These are phyloP conservation scores for Dissoconium aciculare DNA, from an alignment of 2,329 filamentous ascomycete genomes.

Conservation along the genomic window DNA sequence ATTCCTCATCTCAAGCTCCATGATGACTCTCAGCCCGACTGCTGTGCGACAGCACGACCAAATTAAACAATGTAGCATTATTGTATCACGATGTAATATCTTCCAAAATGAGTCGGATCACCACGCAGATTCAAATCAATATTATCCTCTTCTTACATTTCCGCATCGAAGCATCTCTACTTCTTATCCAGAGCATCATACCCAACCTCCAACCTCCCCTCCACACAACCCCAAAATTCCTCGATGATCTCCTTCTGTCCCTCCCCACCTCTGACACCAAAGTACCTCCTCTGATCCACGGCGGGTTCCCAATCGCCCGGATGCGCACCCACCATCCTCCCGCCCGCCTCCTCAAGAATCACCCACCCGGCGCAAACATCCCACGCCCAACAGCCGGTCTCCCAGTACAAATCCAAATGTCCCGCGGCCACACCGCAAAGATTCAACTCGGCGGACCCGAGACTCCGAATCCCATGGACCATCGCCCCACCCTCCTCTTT, in stretches of 20 bases:
- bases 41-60: no score
- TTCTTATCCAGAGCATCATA: constrained; percentile 13
- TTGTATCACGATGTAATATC: no score
- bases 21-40: no score
- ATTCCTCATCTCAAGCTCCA: no score
- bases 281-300: constrained; percentile 43
- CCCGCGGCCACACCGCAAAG: constrained; percentile 58
- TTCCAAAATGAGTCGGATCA: no score
- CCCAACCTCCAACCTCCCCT: constrained; percentile 32
- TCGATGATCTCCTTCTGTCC: constrained; percentile 33
- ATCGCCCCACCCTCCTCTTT: constrained; percentile 54
- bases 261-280: constrained; percentile 32
- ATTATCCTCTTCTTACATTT: not conserved
- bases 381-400: constrained; percentile 74
- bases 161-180: constrained; percentile 1
- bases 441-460: constrained; percentile 63
- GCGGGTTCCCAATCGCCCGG: constrained; percentile 51
- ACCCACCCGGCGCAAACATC: constrained; percentile 73
- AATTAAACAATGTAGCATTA: no score
- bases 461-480: constrained; percentile 57
- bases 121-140: no score
- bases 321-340: constrained; percentile 57
- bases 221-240: constrained; percentile 35
- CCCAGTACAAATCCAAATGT: constrained; percentile 62
- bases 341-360: constrained; percentile 59